Percentiles rank a stretch among this genome's conserved stretches.
Conservation (phyloP, 2,329 filamentous ascomycete species). For the Cercospora citrullina region DNA sequence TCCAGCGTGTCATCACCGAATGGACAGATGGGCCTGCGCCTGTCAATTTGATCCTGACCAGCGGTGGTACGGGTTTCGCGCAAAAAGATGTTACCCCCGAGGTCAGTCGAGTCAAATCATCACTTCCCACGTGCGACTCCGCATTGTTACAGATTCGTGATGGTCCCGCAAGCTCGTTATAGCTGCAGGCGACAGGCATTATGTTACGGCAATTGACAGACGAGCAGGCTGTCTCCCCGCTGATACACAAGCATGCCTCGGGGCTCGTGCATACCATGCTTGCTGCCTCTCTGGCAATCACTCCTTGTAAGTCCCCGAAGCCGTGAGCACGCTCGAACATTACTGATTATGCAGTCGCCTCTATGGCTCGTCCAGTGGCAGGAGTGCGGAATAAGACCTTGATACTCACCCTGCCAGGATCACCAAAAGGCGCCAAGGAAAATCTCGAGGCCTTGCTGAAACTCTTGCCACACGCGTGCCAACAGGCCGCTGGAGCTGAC, state of each 20-base stretch:
- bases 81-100: conserved; percentile 84
- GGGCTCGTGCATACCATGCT: conserved; percentile 97
- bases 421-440: conserved; percentile 91
- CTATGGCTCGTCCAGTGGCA: conserved; percentile 93
- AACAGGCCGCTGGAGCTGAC: conserved; percentile 79
- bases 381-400: conserved; percentile 79
- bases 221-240: conserved; percentile 67
- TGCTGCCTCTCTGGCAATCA: conserved; percentile 76
- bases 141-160: background rate
- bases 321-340: conserved; percentile 10
- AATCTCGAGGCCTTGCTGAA: conserved; percentile 87
- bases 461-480: conserved; percentile 90
- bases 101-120: conserved; percentile 51
- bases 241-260: conserved; percentile 82
- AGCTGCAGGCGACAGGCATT: background rate
- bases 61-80: conserved; percentile 91
- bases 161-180: background rate
- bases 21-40: conserved; percentile 67
- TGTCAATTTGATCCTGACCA: conserved; percentile 79
- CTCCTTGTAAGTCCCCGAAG: conserved; percentile 69
- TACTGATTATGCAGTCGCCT: conserved; percentile 65
- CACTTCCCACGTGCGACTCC: background rate
- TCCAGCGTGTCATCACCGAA: conserved; percentile 68
- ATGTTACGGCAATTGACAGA: background rate
- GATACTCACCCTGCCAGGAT: conserved; percentile 87